Evolutionary conservation across 768 basidiomycete genomes (phyloP), one percentile per base, ranked within the genome.

Genomic region (Symmetrospora coprosmae): DNA sequence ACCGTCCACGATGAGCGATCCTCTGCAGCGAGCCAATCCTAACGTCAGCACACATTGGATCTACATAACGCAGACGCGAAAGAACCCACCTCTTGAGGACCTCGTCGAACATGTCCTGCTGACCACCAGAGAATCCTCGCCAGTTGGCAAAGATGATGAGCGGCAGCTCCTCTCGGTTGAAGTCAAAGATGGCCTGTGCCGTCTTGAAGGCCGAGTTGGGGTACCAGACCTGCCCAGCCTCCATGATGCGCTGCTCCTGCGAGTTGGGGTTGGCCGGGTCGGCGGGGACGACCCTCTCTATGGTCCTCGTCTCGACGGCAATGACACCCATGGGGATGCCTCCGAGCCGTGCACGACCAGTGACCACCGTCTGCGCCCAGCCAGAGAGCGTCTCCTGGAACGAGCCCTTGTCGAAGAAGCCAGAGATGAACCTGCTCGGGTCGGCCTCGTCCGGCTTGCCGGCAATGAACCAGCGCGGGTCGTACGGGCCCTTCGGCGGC

Each of bases 171-270:
- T 99, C 94, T 40, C 94, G 84, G 75, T 92, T 86, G 77, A 97
- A 87, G 75, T 99, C 94, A 73, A 90, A 90, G 76, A 97, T 97
- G 16, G 94, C 92, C 70, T 97, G 94, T 7, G 91, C 94, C 7
- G 94, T 99, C 79, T 99, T 99, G 78, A 94, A 91, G 5, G 94
- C 91, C 4, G 89, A 92, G 74, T 99, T 97, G 34, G 94, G 94
- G 73, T 96, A 97, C 94, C 94, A 99, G 25, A 97, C 94, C 74
- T 92, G 89, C 66, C 94, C 94, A n/a, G 94, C 94, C 72, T 97
- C 91, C 84, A 97, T 92, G 73, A 97, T 89, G 67, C 84, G 84
- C 70, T 91, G 91, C 73, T 99, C 94, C 72, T 91, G 87, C 6
- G 92, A 97, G 14, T 85, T 78, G 2, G 92, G 85, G 73, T 97